Base-by-base conservation (phyloP, 2,329 filamentous ascomycete species). In the Aspergillus pseudoterreus region DNA sequence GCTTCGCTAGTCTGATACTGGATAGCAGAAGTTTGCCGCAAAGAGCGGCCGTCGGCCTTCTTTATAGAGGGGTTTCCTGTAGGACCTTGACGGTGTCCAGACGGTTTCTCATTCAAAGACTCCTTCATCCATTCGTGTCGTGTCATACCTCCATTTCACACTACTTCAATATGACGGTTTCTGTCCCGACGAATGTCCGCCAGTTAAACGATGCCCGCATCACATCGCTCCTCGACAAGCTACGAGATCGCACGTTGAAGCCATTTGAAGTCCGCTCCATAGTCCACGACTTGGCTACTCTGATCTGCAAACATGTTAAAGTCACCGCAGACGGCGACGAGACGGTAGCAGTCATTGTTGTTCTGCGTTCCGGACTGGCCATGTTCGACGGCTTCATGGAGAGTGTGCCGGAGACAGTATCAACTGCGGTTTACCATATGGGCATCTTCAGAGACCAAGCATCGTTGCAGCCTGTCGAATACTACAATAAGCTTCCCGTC, bases 321-420 rank as follows among this genome's bases (percentile, higher is more conserved):
- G 53, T 54, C 21, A 36, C 47, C 15, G 52, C 54, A 6, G 12
- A 46, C 11, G 32, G 42, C 2, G 45, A 54, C 2, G 63, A 63
- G 41, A 62, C 59, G 17, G 51, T 70, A 24, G 68, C 67, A n/a
- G 50, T 70, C 9, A 57, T 70, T 17, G 52, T 59, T 1, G 48
- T 60, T 11, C 51, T 59, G 27, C 70, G 71, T 11, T 72, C 71
- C 4, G 71, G 71, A 1, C 53, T 74, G 4, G 60, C 66, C 27
- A 74, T 74, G 71, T 63, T 61, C 21, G 71, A 73, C 35, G 53
- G 67, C 2, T 72, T 73, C 50, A 43, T 70, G 22, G 50, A 52
- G n/a, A 53, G 45, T 9, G 30, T 63, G 52, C 45, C 56, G 49
- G 39, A 54, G 62, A 49, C 59, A 56, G 36, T 62, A 49, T 61